Conservation (phyloP, 2,329 filamentous ascomycete species). For the Aspergillus sp. region DNA sequence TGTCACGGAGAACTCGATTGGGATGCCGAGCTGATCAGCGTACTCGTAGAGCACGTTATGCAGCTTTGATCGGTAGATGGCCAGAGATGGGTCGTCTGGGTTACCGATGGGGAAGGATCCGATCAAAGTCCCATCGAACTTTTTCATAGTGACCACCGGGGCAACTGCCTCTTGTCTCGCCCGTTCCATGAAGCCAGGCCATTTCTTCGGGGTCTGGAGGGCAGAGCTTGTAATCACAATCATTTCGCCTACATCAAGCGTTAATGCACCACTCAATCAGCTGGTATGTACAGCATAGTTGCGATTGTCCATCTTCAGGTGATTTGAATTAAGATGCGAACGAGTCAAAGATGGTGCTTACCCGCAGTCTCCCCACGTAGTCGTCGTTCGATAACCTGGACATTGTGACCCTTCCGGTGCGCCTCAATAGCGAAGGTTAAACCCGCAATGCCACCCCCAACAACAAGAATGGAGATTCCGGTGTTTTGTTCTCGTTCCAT, state of each 20-base stretch:
- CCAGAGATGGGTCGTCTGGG: not conserved
- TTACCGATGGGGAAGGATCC: slow-evolving; percentile 1
- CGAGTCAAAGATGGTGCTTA: too few species aligned
- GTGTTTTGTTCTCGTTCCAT: not conserved
- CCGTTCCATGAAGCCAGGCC: not conserved
- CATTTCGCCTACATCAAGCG: too few species aligned
- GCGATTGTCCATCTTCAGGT: too few species aligned
- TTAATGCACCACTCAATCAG: too few species aligned
- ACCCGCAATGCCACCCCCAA: slow-evolving; percentile 2
- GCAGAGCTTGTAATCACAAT: not conserved
- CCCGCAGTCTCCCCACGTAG: too few species aligned
- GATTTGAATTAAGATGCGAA: too few species aligned
- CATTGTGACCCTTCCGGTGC: slow-evolving; percentile 3
- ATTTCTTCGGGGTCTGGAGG: not conserved
- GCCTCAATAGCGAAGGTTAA: slow-evolving; percentile 4
- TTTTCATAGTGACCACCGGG: not conserved
- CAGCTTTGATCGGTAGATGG: slow-evolving; percentile 1
- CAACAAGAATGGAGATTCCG: slow-evolving; percentile 2
- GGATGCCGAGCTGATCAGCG: not conserved
- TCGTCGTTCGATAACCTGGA: not conserved
- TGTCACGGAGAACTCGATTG: not conserved
- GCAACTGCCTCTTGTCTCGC: too few species aligned
- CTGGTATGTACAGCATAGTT: too few species aligned
- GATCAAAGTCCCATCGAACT: slow-evolving; percentile 2
- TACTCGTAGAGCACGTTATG: slow-evolving; percentile 1